phyloP scores from a whole-genome alignment of 192 early-diverging fungal species.

The Borealophlyctis nickersoniae region DNA sequence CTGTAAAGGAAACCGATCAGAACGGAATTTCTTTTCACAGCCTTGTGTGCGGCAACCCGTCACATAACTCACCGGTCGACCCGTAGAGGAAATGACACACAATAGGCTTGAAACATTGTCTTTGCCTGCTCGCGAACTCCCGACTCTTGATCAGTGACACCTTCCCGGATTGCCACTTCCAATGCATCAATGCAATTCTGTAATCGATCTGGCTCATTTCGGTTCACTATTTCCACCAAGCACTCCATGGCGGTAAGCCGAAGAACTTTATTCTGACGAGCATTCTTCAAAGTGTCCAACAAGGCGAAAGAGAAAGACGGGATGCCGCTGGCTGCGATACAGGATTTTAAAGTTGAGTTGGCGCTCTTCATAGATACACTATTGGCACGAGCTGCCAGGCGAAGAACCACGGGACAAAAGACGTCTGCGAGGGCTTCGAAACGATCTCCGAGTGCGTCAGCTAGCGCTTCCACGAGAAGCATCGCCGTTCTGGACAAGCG shows the following conservation, averaged over 20 bases:
- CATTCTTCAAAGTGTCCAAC: constrained; percentile 46
- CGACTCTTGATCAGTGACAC: constrained; percentile 46
- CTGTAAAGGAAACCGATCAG: constrained; percentile 11
- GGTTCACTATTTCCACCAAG: constrained; percentile 50
- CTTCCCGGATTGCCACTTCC: constrained; percentile 45
- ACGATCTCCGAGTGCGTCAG: constrained; percentile 55
- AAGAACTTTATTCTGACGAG: constrained; percentile 59
- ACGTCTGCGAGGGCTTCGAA: constrained; percentile 62
- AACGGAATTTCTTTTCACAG: no score
- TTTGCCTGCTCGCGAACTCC: constrained; percentile 47
- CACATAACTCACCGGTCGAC: constrained; percentile 38
- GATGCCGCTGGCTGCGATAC: constrained; percentile 58
- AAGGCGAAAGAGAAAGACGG: constrained; percentile 53
- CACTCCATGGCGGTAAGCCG: constrained; percentile 60
- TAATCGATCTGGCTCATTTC: constrained; percentile 29
- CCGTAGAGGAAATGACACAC: constrained; percentile 42
- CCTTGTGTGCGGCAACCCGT: no score
- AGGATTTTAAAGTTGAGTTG: constrained; percentile 55
- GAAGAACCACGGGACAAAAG: constrained; percentile 58
- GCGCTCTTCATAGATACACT: constrained; percentile 68
- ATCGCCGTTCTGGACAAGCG: constrained; percentile 68
- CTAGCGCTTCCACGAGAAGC: constrained; percentile 60
- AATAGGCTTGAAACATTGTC: constrained; percentile 46
- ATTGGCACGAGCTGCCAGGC: constrained; percentile 70
- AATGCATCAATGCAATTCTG: constrained; percentile 32